Conservation (phyloP, 75 land plant genomes). For the Isoetes taiwanensis region DNA sequence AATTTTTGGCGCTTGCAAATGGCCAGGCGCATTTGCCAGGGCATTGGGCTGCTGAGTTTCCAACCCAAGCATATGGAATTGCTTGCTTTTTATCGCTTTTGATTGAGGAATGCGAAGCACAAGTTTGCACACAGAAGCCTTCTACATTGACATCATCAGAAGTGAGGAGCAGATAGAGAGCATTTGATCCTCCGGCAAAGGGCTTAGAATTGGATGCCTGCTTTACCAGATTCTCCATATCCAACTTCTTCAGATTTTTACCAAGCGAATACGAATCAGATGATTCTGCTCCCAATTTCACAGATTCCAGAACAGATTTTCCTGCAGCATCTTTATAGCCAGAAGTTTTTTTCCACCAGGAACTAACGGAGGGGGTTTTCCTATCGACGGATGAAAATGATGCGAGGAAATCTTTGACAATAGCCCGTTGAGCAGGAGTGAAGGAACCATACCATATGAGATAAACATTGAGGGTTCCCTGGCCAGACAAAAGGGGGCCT, state of each 20-base stretch:
- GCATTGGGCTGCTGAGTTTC: background rate
- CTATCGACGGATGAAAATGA: too few species aligned
- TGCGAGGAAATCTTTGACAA: background rate
- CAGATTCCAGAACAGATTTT: background rate
- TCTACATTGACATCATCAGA: background rate
- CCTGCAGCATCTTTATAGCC: background rate
- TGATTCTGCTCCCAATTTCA: background rate
- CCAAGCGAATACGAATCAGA: background rate
- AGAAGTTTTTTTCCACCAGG: background rate
- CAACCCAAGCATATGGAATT: background rate
- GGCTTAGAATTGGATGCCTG: background rate
- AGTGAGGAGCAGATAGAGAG: conserved; percentile 3
- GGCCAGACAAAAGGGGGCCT: background rate
- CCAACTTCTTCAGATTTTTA: background rate
- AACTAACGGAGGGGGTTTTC: background rate
- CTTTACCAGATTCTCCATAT: background rate
- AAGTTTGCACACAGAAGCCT: background rate
- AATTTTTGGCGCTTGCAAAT: background rate
- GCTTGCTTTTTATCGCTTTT: background rate
- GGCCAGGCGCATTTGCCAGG: background rate
- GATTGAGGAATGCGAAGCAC: background rate
- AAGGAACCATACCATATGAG: conserved; percentile 1
- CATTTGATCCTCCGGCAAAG: background rate
- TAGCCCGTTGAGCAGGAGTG: background rate
- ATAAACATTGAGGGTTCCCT: background rate